Percentiles rank a stretch among this genome's conserved stretches.
phyloP scores from a whole-genome alignment of 257 asterid genomes.

The Scutellaria barbata region DNA sequence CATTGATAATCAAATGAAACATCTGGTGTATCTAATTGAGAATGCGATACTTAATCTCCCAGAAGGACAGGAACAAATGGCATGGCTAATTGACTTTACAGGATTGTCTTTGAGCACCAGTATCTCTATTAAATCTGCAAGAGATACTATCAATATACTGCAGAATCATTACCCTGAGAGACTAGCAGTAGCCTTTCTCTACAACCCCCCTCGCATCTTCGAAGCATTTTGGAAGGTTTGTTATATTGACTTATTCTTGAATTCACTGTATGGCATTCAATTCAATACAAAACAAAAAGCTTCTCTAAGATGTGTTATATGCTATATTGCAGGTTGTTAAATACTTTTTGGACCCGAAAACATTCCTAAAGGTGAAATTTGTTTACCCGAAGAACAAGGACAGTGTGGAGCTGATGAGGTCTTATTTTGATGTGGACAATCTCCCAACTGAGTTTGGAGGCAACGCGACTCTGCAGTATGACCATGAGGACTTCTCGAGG shows the following conservation, averaged over 20 bases:
- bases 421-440: conserved; percentile 81
- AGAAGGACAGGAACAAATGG: conserved; percentile 92
- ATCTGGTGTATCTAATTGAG: conserved; percentile 86
- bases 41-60: conserved; percentile 94
- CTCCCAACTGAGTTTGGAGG: conserved; percentile 95
- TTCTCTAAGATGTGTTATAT: neutral
- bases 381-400: conserved; percentile 92
- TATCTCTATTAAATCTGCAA: conserved; percentile 83
- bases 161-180: conserved; percentile 96
- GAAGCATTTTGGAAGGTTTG: conserved; percentile 97
- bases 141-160: conserved; percentile 71
- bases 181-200: conserved; percentile 78
- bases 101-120: conserved; percentile 83
- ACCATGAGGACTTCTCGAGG: conserved; percentile 86
- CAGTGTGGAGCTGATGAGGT: conserved; percentile 79
- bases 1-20: conserved; percentile 81
- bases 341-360: conserved; percentile 80
- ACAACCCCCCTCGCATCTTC: conserved; percentile 88
- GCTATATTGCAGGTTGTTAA: conserved; percentile 75
- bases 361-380: conserved; percentile 91
- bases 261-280: neutral
- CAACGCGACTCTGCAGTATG: conserved; percentile 73
- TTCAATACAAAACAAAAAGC: neutral
- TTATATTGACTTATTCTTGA: conserved; percentile 4
- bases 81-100: conserved; percentile 93